Percentiles rank a stretch among this genome's conserved stretches.
phyloP scores from a whole-genome alignment of 2,329 filamentous ascomycete genomes.

The Furcasterigmium furcatum region DNA sequence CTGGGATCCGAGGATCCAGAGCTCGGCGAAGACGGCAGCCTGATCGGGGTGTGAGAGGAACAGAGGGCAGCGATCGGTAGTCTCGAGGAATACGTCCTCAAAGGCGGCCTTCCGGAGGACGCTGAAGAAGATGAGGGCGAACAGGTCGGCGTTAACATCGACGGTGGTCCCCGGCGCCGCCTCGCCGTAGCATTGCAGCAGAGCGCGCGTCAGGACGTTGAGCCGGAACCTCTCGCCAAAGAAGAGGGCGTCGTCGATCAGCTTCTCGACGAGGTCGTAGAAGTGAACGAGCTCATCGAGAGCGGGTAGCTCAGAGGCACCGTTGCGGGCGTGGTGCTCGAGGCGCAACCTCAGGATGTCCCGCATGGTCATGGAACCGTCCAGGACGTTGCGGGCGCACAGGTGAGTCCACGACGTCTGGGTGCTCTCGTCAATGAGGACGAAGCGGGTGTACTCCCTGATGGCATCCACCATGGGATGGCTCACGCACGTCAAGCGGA shows the following conservation, averaged over 20 bases:
- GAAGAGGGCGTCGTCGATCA: slow-evolving; percentile 24
- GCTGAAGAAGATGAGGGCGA: slow-evolving; percentile 55
- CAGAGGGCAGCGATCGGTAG: slow-evolving; percentile 58
- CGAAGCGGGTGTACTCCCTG: slow-evolving; percentile 14
- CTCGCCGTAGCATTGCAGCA: slow-evolving; percentile 27
- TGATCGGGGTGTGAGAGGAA: slow-evolving; percentile 61
- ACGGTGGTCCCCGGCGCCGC: slow-evolving; percentile 21
- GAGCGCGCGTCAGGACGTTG: slow-evolving; percentile 27
- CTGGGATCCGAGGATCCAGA: slow-evolving; percentile 60
- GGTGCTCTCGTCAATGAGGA: slow-evolving; percentile 22
- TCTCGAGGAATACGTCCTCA: slow-evolving; percentile 61
- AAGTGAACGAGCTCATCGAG: slow-evolving; percentile 19
- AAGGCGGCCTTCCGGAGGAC: slow-evolving; percentile 52
- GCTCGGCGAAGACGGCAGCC: slow-evolving; percentile 60
- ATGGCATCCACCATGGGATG: slow-evolving; percentile 21
- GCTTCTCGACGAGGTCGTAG: slow-evolving; percentile 17
- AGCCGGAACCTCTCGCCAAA: slow-evolving; percentile 24
- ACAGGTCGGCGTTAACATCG: slow-evolving; percentile 48
- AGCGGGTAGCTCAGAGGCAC: slow-evolving; percentile 16
- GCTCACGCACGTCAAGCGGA: slow-evolving; percentile 18
- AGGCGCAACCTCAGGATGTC: slow-evolving; percentile 21
- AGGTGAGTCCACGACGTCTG: slow-evolving; percentile 19
- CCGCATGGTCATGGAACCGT: slow-evolving; percentile 18
- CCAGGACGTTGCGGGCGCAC: slow-evolving; percentile 19
- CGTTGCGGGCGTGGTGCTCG: slow-evolving; percentile 16